Evolutionary conservation across 495 filamentous ascomycete genomes (phyloP).

Genomic region (Hapsidospora chrysogenum): DNA sequence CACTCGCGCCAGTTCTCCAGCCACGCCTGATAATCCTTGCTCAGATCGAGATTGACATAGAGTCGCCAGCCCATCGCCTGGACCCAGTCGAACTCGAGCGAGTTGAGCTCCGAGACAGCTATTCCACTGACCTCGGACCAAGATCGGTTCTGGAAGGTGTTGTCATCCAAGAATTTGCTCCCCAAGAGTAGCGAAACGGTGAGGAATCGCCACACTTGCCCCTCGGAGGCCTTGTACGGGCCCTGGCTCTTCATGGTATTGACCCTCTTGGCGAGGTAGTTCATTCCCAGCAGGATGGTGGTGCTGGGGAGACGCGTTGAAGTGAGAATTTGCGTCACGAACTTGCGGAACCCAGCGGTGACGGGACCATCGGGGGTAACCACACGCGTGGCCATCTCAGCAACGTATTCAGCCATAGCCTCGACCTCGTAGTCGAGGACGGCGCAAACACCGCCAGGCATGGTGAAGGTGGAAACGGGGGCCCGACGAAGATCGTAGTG

Average conservation of each 20-base stretch:
- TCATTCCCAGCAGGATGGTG: slow-evolving; percentile 84
- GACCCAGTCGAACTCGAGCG: slow-evolving; percentile 85
- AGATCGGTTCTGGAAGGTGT: slow-evolving; percentile 97
- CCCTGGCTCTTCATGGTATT: slow-evolving; percentile 47
- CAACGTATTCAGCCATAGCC: slow-evolving; percentile 93
- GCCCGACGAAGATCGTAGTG: slow-evolving; percentile 3
- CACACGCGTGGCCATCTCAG: slow-evolving; percentile 75
- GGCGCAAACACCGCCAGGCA: slow-evolving; percentile 78
- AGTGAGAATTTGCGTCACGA: slow-evolving; percentile 81
- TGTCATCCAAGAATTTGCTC: slow-evolving; percentile 97
- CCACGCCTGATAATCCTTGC: slow-evolving; percentile 73
- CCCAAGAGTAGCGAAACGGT: slow-evolving; percentile 78
- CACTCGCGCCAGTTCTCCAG: slow-evolving; percentile 70
- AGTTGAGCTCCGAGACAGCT: slow-evolving; percentile 70
- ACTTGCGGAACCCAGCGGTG: slow-evolving; percentile 77
- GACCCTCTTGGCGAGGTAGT: slow-evolving; percentile 74
- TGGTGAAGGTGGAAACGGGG: slow-evolving; percentile 6
- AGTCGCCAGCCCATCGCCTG: slow-evolving; percentile 70
- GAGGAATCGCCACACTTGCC: slow-evolving; percentile 78
- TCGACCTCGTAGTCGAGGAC: slow-evolving; percentile 98
- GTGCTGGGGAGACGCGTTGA: slow-evolving; percentile 91
- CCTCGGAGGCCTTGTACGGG: slow-evolving; percentile 40
- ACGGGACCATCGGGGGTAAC: slow-evolving; percentile 50
- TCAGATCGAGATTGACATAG: slow-evolving; percentile 70
- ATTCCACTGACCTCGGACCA: slow-evolving; percentile 98